A percentile compares a stretch with the other conserved stretches of the same genome.
Evolutionary conservation across 805 yeast genomes (phyloP).

Genomic region (Wickerhamomyces mucosus): DNA sequence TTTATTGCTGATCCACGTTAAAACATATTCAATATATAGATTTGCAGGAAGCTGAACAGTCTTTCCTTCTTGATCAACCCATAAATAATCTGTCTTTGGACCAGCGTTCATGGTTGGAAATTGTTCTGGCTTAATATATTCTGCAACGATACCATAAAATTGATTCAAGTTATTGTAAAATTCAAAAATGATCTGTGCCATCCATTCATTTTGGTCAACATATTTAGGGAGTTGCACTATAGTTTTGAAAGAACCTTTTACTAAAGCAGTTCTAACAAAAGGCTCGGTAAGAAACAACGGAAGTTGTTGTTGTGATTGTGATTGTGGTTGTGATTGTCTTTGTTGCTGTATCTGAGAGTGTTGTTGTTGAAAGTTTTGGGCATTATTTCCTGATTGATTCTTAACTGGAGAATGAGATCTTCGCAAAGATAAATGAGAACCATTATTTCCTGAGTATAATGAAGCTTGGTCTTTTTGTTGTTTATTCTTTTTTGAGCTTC

Average conservation of each 20-base stretch:
- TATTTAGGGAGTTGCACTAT: slow-evolving; percentile 92
- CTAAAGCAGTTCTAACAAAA: slow-evolving; percentile 86
- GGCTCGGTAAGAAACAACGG: slow-evolving; percentile 80
- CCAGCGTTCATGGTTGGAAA: slow-evolving; percentile 97
- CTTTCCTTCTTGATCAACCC: slow-evolving; percentile 79
- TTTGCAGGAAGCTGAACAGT: slow-evolving; percentile 83
- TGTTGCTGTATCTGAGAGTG: slow-evolving; percentile 12
- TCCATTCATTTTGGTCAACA: slow-evolving; percentile 93
- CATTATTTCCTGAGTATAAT: slow-evolving; percentile 31
- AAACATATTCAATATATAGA: slow-evolving; percentile 85
- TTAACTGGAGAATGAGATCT: slow-evolving; percentile 33
- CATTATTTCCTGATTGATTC: slow-evolving; percentile 14
- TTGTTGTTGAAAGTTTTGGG: slow-evolving; percentile 17
- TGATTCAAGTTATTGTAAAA: slow-evolving; percentile 77
- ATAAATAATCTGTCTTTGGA: slow-evolving; percentile 78
- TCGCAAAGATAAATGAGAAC: slow-evolving; percentile 38
- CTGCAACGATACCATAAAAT: slow-evolving; percentile 84
- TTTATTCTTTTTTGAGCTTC: slow-evolving; percentile 40
- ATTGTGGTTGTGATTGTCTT: slow-evolving; percentile 13
- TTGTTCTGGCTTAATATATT: slow-evolving; percentile 81
- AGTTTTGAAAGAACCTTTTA: slow-evolving; percentile 93
- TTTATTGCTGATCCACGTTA: slow-evolving; percentile 83
- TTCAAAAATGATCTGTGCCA: slow-evolving; percentile 87
- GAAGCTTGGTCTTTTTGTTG: slow-evolving; percentile 23
- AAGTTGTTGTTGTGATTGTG: slow-evolving; percentile 10